Evolutionary conservation across 805 yeast genomes (phyloP).

Genomic region (Spathaspora sp.): DNA sequence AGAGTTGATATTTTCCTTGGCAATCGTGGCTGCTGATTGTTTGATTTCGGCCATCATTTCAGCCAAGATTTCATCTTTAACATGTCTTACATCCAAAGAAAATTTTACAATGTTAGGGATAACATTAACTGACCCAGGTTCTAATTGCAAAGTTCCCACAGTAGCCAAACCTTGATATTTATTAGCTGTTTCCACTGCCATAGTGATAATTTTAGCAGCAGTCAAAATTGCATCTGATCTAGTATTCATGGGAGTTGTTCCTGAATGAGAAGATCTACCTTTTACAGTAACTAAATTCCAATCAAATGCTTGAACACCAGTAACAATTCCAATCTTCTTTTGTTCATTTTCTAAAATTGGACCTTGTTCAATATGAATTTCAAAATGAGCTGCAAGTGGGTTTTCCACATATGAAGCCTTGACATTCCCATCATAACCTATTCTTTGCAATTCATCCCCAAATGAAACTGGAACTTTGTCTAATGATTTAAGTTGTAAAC

Average conservation of each 20-base stretch:
- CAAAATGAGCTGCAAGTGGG: slow-evolving; percentile 68
- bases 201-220: slow-evolving; percentile 53
- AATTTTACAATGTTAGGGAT: slow-evolving; percentile 61
- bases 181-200: slow-evolving; percentile 53
- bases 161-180: slow-evolving; percentile 52
- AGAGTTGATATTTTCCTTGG: slow-evolving; percentile 15
- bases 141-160: slow-evolving; percentile 53
- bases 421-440: slow-evolving; percentile 57
- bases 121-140: slow-evolving; percentile 64
- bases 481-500: slow-evolving; percentile 50
- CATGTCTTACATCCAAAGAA: slow-evolving; percentile 59
- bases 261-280: slow-evolving; percentile 71
- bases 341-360: slow-evolving; percentile 58
- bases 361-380: slow-evolving; percentile 75
- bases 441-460: slow-evolving; percentile 51
- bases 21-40: slow-evolving; percentile 32
- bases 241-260: slow-evolving; percentile 63
- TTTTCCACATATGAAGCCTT: slow-evolving; percentile 46
- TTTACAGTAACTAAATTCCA: slow-evolving; percentile 57
- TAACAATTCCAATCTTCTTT: slow-evolving; percentile 61
- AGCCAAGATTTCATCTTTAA: slow-evolving; percentile 39
- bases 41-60: slow-evolving; percentile 36
- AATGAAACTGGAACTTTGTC: slow-evolving; percentile 49
- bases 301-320: slow-evolving; percentile 61
- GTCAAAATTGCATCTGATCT: slow-evolving; percentile 62